These are phyloP conservation scores for Scedosporium aurantiacum DNA, from an alignment of 2,329 filamentous ascomycete species.

Conservation along the genomic window DNA sequence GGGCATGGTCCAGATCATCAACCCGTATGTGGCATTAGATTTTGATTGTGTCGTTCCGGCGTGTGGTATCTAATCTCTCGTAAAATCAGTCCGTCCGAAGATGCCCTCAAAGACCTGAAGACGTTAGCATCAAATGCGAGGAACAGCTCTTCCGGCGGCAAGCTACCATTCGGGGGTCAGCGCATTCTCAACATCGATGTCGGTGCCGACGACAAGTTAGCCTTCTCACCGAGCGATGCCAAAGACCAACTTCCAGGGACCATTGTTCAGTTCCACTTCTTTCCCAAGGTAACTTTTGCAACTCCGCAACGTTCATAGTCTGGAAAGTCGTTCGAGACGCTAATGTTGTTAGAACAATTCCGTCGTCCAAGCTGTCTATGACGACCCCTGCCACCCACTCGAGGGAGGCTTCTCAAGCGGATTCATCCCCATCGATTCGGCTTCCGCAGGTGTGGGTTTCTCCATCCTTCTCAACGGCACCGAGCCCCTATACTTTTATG, in stretches of 20 bases:
- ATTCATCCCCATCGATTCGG: constrained; percentile 22
- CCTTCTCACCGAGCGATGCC: constrained; percentile 22
- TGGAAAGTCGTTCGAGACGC: background rate
- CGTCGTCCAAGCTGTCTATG: constrained; percentile 27
- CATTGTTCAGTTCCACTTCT: constrained; percentile 23
- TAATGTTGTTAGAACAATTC: constrained; percentile 20
- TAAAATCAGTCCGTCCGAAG: background rate
- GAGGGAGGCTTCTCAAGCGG: constrained; percentile 26
- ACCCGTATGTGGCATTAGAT: constrained; percentile 17
- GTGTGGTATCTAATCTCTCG: background rate
- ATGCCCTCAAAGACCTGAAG: background rate
- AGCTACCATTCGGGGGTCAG: constrained; percentile 18
- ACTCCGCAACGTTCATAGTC: background rate
- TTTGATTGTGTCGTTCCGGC: too few species aligned
- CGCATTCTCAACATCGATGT: constrained; percentile 23
- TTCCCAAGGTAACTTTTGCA: constrained; percentile 14
- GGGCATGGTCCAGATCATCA: constrained; percentile 28
- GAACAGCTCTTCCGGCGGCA: background rate
- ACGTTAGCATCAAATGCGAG: background rate
- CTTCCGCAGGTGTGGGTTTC: constrained; percentile 21
- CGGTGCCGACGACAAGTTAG: constrained; percentile 18
- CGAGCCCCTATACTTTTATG: constrained; percentile 27
- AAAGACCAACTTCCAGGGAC: constrained; percentile 19
- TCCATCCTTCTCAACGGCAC: constrained; percentile 19
- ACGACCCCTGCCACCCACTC: constrained; percentile 27